Conservation (phyloP, 1,284 basidiomycete species). For the Fomitopsis pinicola region DNA sequence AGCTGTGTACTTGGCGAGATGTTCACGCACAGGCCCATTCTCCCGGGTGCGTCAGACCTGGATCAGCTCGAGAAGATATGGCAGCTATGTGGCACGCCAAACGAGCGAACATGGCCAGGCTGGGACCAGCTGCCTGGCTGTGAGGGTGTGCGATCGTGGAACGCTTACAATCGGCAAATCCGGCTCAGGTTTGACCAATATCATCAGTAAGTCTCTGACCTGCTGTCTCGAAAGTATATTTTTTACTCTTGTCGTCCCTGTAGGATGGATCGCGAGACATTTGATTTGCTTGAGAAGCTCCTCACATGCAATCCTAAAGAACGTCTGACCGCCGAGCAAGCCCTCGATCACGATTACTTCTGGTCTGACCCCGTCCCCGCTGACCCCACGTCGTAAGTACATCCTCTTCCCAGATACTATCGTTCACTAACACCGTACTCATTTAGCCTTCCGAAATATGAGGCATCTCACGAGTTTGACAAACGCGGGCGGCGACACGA, state of each 20-base stretch:
- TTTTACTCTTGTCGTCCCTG: conserved; percentile 10
- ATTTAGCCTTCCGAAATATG: conserved; percentile 66
- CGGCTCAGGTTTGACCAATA: conserved; percentile 49
- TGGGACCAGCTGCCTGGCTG: conserved; percentile 77
- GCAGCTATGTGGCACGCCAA: conserved; percentile 84
- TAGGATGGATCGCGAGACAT: conserved; percentile 70
- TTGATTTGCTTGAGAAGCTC: conserved; percentile 89
- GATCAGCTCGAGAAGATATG: conserved; percentile 92
- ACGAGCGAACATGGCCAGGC: conserved; percentile 80
- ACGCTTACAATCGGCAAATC: conserved; percentile 35
- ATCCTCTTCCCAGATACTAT: neutral
- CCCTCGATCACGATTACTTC: conserved; percentile 90
- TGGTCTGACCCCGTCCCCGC: conserved; percentile 84
- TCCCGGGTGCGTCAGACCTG: conserved; percentile 84
- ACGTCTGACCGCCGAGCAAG: conserved; percentile 85
- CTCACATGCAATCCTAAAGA: conserved; percentile 90
- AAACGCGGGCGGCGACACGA: conserved; percentile 58
- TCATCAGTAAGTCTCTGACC: conserved; percentile 45
- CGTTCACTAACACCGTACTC: conserved; percentile 5
- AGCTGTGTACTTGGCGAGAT: conserved; percentile 96
- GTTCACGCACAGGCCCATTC: conserved; percentile 85
- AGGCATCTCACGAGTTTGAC: conserved; percentile 83
- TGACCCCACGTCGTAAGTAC: conserved; percentile 70
- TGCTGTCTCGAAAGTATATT: neutral
- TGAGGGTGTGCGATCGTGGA: conserved; percentile 69